Base-by-base conservation (phyloP, 768 basidiomycete species). In the Suillus tomentosus region DNA sequence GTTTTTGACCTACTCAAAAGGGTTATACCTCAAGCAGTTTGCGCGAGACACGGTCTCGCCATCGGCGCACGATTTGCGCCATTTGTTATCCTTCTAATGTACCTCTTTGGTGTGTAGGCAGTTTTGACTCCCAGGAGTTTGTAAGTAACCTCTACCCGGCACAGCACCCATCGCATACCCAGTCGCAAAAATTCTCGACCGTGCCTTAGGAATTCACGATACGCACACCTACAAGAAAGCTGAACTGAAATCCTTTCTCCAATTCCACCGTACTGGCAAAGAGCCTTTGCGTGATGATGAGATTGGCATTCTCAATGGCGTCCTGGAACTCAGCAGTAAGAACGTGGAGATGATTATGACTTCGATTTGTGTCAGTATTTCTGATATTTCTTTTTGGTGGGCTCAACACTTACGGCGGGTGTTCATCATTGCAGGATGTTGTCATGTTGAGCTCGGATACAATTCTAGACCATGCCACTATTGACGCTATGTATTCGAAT, bases 311-410 rank as follows among this genome's bases (percentile, higher is more conserved):
- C 77, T 94, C 57, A 92, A 91, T 69, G 91, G 91, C 1, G 90
- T 92, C 1, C 74, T 92, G 62, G 91, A 92, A 69, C 80, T 94
- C 55, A 91, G 88, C 69, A 85, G 82, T n/a, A 94, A 93, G 73
- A 85, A 83, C 24, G 92, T 90, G 0, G 84, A 88, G 67, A 79
- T 82, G 24, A 92, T 94, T 64, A 94, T 95, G 93, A 94, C 92
- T 0, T 87, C 88, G 1, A 85, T 94, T 73, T 81, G 82, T 72
- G 90, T 90, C 42, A 24, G 68, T 65, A 24, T 57, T 9, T 42
- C n/a, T 27, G 10, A 5, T 5, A 22, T 19, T 65, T 9, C 9
- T 24, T 40, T 59, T 34, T n/a, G 24, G 17, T 60, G 19, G 3
- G 15, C 43, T 54, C 80, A 81, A 79, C 81, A 82, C 71, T 65